A percentile compares a stretch with the other conserved stretches of the same genome.
phyloP scores from a whole-genome alignment of 148 eudicot species.

The Chenopodium quinoa region DNA sequence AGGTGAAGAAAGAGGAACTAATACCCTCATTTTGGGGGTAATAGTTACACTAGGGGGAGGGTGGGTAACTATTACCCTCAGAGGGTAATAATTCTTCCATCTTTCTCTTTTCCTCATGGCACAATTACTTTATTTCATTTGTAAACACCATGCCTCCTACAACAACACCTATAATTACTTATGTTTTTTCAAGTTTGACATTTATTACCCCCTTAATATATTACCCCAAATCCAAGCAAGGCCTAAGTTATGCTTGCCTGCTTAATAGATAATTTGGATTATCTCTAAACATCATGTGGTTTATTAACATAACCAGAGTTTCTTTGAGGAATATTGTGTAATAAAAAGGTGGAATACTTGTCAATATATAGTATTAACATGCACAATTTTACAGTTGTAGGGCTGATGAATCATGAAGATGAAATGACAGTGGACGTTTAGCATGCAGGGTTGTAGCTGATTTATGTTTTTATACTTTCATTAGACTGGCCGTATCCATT shows the following conservation, averaged over 20 bases:
- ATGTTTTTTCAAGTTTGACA: too few species aligned
- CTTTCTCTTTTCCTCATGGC: too few species aligned
- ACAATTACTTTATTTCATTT: too few species aligned
- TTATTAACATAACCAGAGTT: neutral
- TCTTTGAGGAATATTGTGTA: neutral
- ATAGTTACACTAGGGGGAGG: too few species aligned
- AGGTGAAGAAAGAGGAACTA: too few species aligned
- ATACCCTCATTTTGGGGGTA: too few species aligned
- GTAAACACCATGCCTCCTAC: too few species aligned
- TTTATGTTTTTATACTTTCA: neutral
- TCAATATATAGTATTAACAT: neutral
- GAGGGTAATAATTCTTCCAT: too few species aligned
- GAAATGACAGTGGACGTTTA: neutral
- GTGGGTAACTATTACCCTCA: too few species aligned
- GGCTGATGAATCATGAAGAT: slow-evolving; percentile 8
- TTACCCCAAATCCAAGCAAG: too few species aligned
- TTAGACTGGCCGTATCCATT: neutral
- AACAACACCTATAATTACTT: too few species aligned
- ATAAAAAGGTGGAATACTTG: neutral
- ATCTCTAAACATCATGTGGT: neutral
- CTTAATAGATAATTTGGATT: neutral
- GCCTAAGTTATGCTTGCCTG: neutral
- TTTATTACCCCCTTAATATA: too few species aligned
- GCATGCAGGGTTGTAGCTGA: slow-evolving; percentile 6
- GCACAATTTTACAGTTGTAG: slow-evolving; percentile 17